A percentile compares a stretch with the other conserved stretches of the same genome.
phyloP scores from a whole-genome alignment of 2,329 filamentous ascomycete genomes.

The Colletotrichum neosansevieriae region DNA sequence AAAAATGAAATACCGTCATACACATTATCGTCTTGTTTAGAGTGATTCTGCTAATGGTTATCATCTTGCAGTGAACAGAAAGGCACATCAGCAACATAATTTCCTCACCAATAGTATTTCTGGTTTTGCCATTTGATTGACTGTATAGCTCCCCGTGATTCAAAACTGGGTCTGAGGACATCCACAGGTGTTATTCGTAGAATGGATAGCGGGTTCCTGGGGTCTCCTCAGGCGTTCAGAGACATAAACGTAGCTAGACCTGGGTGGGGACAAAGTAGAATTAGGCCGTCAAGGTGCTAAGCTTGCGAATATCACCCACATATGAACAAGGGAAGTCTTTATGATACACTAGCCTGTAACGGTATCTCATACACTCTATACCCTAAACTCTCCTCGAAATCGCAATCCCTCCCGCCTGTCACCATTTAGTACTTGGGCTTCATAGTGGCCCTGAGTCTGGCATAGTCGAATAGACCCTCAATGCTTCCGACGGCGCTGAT shows the following conservation, averaged over 20 bases:
- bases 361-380: slow-evolving; percentile 70
- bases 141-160: no score
- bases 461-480: slow-evolving; percentile 86
- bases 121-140: no score
- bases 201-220: no score
- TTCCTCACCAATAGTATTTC: no score
- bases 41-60: no score
- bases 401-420: slow-evolving; percentile 22
- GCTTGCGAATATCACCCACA: slow-evolving; percentile 37
- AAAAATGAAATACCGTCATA: neutral
- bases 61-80: no score
- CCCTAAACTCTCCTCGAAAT: slow-evolving; percentile 54
- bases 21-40: no score
- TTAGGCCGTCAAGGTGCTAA: slow-evolving; percentile 36
- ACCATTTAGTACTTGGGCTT: slow-evolving; percentile 76
- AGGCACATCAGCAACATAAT: no score
- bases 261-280: slow-evolving; percentile 32
- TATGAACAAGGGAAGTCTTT: slow-evolving; percentile 51
- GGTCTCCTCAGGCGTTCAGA: no score
- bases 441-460: slow-evolving; percentile 85
- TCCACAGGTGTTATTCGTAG: no score
- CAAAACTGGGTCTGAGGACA: no score
- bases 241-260: no score
- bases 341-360: slow-evolving; percentile 67
- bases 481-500: slow-evolving; percentile 93